Evolutionary conservation across 2,329 filamentous ascomycete species (phyloP).

Genomic region (Paraphoma chrysanthemicola): DNA sequence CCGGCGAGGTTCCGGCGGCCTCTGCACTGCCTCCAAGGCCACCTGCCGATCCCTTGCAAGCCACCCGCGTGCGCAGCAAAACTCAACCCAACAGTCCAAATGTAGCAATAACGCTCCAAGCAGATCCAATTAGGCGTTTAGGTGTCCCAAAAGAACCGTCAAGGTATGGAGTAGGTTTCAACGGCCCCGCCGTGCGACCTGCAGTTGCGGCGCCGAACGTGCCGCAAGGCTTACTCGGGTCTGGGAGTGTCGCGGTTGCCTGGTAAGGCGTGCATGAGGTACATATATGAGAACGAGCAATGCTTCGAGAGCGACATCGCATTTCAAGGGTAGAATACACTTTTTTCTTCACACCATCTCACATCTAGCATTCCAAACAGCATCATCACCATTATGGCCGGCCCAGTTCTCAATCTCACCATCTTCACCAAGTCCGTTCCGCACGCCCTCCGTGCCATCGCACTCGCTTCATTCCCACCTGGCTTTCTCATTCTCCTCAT

Average conservation of each 20-base stretch:
- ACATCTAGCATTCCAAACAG: neutral
- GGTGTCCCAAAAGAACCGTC: neutral
- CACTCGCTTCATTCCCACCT: constrained; percentile 28
- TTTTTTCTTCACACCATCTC: neutral
- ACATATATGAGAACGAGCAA: neutral
- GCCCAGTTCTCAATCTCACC: constrained; percentile 27
- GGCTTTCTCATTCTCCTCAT: constrained; percentile 37
- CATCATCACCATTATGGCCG: constrained; percentile 1
- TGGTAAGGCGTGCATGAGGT: neutral
- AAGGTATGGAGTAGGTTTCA: neutral
- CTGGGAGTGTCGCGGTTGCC: neutral
- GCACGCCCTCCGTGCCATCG: constrained; percentile 33
- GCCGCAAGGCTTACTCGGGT: neutral
- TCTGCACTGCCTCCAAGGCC: constrained; percentile 14
- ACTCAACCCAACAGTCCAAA: neutral
- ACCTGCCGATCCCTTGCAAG: constrained; percentile 10
- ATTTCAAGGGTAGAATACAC: neutral
- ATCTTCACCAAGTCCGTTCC: constrained; percentile 30
- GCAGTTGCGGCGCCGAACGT: neutral
- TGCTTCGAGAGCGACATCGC: neutral
- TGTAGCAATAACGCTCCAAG: neutral
- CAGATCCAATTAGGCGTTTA: neutral
- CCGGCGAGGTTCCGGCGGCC: too few species aligned
- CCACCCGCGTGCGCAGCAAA: neutral
- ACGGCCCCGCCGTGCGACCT: neutral